Base-by-base conservation (phyloP, 2,329 filamentous ascomycete species). In the Dichotomopilus funicola region DNA sequence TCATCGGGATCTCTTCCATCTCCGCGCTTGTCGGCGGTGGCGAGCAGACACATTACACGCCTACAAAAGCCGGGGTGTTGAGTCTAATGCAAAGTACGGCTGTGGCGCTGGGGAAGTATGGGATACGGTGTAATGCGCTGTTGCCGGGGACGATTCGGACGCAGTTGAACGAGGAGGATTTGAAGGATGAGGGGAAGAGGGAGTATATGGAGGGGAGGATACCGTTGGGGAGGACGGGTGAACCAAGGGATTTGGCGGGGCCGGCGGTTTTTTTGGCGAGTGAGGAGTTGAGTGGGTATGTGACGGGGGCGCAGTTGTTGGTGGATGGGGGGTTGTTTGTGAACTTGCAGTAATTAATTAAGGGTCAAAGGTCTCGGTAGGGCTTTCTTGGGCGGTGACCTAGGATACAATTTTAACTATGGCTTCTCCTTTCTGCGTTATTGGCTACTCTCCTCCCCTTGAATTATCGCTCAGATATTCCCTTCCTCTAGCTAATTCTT, bases 311-410 rank as follows among this genome's bases (percentile, higher is more conserved):
- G 12, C 89, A 94, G 71, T 67, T 96, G 62, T 70, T 96, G 60
- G 91, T 96, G 11, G 91, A 96, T 71, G 91, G 91, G 9, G 91
- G 91, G 0, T 70, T 92, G 59, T 96, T 94, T 76, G 91, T 95
- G 12, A 95, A 95, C 71, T 74, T 95, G 64, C 89, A 94, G 71
- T 92, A 34, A 38, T 12, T 41, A n/a, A 4, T 41, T 42, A 11
- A 1, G 27, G 19, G n/a, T 8, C 9, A 44, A 10, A 7, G 19
- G 6, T 44, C 6, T 13, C 11, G 2, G 9, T 10, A 27, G 13
- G 19, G 10, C 31, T 10, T 7, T n/a, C n/a, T n/a, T n/a, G n/a
- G n/a, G n/a, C n/a, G n/a, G n/a, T n/a, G n/a, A n/a, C n/a, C n/a
- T n/a, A n/a, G n/a, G n/a, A 27, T 27, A 27, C 19, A 27, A 3